Conservation (phyloP, 495 filamentous ascomycete genomes). For the Trichoderma erinaceum region DNA sequence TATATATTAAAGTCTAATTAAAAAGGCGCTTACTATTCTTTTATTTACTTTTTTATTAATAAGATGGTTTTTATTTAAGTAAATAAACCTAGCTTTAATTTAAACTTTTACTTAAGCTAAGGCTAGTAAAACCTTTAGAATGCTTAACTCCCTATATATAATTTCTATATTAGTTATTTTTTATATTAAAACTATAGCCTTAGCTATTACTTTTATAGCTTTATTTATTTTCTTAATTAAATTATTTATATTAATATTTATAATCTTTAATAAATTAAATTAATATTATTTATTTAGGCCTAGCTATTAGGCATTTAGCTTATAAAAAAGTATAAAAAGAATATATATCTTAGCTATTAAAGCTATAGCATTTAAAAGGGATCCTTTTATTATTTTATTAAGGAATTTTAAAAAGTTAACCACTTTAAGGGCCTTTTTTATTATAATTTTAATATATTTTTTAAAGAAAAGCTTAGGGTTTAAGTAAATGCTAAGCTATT, state of each 20-base stretch:
- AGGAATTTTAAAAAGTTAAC: neutral
- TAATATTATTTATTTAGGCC: neutral
- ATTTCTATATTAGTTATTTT: neutral
- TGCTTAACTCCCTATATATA: neutral
- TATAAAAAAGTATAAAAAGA: neutral
- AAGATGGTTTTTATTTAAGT: neutral
- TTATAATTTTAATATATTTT: slow-evolving; percentile 19
- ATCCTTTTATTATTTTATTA: neutral
- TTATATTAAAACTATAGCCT: neutral
- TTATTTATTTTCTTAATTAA: slow-evolving; percentile 6
- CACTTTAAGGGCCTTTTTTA: neutral
- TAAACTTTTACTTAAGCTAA: neutral
- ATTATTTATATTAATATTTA: neutral
- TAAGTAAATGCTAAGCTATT: neutral
- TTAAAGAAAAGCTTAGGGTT: slow-evolving; percentile 19
- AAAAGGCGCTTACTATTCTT: neutral
- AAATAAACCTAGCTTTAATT: neutral
- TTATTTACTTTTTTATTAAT: neutral
- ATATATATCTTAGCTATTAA: neutral
- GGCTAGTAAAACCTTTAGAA: neutral
- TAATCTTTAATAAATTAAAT: neutral
- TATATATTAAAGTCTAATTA: neutral
- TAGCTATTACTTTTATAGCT: neutral
- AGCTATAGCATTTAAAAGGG: neutral
- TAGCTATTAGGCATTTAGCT: neutral